Evolutionary conservation across 371 early-diverging fungal species (phyloP), one percentile per base, ranked within the genome.

Genomic region (Haplosporangium sp.): DNA sequence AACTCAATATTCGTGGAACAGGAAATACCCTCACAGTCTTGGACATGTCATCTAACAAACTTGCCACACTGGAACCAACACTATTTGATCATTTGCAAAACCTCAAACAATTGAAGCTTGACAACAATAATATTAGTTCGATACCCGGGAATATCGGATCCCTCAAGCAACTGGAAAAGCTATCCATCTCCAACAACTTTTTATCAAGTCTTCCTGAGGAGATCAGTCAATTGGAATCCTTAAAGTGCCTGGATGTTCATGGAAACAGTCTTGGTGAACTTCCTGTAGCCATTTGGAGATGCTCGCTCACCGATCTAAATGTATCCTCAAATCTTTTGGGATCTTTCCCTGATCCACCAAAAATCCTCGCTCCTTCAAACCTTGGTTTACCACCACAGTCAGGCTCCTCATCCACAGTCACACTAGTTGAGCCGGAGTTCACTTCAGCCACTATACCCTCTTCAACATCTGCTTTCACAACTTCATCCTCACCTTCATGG

Each of bases 201-300:
- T 81, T 95, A 66, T 86, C 88, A 8, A 79, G 84, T 9, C 65
- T 95, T 6, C 93, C 94, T 0, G 76, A 84, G 34, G 92, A 92
- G 63, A 85, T 95, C 52, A 84, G 89, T 11, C 74, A 83, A 11
- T 72, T 94, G 40, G 83, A 82, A 35, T 83, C 88, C 10, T 78
- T 95, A 62, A 48, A 66, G 6, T 67, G 74, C 6, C 76, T 95
- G 42, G 92, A 93, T 59, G 71, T 93, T 20, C 92, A 94, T 63
- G 83, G 84, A 71, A 95, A 97, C 82, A 88, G 91, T 64, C 72
- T 97, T 42, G 87, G 88, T 56, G 77, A 87, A 48, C 78, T 97
- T 0, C 96, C 96, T 2, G 85, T 89, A 9, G 94, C 94, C 48
- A 94, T 97, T n/a, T 97, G 97, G 97, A 76, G 88, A 53, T 93